A percentile compares a stretch with the other conserved stretches of the same genome.
phyloP scores from a whole-genome alignment of 139 green algal species.

The Astrephomene gubernaculifera region DNA sequence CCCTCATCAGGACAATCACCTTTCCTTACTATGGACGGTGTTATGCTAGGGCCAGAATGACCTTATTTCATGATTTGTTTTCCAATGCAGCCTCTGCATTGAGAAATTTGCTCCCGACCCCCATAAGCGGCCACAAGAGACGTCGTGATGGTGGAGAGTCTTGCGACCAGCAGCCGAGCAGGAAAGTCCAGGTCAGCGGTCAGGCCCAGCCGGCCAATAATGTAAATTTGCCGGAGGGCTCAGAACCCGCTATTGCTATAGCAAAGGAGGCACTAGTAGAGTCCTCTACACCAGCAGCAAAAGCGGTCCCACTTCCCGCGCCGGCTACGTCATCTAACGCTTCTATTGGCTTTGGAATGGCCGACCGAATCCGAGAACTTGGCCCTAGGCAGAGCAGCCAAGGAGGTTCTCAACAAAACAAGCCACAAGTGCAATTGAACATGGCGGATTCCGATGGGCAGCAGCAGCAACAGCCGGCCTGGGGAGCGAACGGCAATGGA shows the following conservation, averaged over 20 bases:
- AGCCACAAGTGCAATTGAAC: neutral
- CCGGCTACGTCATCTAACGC: neutral
- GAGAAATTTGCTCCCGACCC: neutral
- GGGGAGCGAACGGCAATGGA: neutral
- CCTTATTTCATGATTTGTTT: too few relatives aligned
- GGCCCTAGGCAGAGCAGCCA: neutral
- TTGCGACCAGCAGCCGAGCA: neutral
- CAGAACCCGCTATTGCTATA: neutral
- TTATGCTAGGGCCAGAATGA: too few relatives aligned
- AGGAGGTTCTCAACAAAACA: neutral
- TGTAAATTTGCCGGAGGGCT: neutral
- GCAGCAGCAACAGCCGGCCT: neutral
- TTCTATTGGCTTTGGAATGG: neutral
- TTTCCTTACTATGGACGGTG: too few relatives aligned
- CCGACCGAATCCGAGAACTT: neutral
- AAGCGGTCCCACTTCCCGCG: neutral
- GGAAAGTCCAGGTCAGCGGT: neutral
- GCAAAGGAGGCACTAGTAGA: neutral
- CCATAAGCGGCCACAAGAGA: neutral
- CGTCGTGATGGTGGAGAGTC: neutral
- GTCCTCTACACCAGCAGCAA: neutral
- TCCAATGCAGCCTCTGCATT: neutral
- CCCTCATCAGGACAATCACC: too few relatives aligned
- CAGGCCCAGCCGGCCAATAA: neutral
- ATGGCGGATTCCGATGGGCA: neutral